Base-by-base conservation (phyloP, 2,329 filamentous ascomycete species). In the Simplicillium sp. region DNA sequence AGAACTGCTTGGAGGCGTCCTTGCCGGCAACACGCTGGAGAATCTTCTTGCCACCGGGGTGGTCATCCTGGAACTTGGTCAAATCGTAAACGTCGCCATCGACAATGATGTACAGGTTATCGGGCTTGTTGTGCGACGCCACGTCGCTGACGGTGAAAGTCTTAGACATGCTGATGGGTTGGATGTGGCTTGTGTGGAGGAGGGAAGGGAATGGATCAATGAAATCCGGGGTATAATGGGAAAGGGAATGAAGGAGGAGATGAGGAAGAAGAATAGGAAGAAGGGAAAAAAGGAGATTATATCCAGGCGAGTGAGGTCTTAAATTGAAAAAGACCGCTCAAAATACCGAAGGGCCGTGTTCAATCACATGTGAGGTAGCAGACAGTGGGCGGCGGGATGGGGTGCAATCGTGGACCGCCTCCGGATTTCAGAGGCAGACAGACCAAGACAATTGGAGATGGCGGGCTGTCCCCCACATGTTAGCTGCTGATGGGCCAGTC, bases 1-100 rank as follows among this genome's bases (percentile, higher is more conserved):
- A 81, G 60, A 82, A 82, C 57, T 76, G 74, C 63, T 79, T 79
- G 42, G 76, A 78, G 35, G 77, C 77, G 50, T 82, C 77, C 62
- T 81, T 82, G 55, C 77, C 77, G 40, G 69, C 77, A 12, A 82
- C 75, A 39, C 75, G 67, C 49, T 73, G 71, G 44, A 82, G 67
- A 50, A 81, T 80, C 68, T 80, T 80, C 65, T 80, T 80, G 58
- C 75, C 75, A 43, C 87, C 87, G 60, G 85, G 86, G 61, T 90
- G 85, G 50, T 89, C 84, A 45, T 89, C 82, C 60, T 87, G 83
- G 61, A 90, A 90, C 57, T 81, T 88, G 53, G 88, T 94, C 54
- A 97, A 61, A 59, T 98, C 90, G 64, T 95, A 97, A 51, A 97
- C 90, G 64, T 97, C 90, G 54, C 89, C 84, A 51, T 97, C 90